Conservation (phyloP, 441 rosid species). For the Raphanus hybrid region DNA sequence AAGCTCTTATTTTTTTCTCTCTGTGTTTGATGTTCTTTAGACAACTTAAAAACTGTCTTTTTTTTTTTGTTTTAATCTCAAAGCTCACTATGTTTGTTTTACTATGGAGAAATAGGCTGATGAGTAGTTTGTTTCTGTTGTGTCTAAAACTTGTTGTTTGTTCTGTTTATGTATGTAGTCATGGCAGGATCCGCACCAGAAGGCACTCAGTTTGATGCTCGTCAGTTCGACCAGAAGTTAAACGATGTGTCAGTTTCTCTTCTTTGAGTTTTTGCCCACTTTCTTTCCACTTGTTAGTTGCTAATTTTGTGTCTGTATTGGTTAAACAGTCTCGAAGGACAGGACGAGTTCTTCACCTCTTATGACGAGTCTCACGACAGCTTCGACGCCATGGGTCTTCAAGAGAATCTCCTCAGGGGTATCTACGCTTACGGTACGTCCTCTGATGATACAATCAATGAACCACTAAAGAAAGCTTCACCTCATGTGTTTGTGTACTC, state of each 20-base stretch:
- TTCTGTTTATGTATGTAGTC: conserved; percentile 36
- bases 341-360: conserved; percentile 46
- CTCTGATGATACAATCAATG: no score
- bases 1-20: not conserved
- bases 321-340: conserved; percentile 40
- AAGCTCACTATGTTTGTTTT: not conserved
- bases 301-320: conserved; percentile 3
- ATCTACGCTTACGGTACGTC: conserved; percentile 51
- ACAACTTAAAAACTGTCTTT: not conserved
- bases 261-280: not conserved
- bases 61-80: not conserved
- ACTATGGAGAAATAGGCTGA: conserved; percentile 36
- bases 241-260: conserved; percentile 55
- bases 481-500: not conserved
- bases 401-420: conserved; percentile 56
- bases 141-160: not conserved
- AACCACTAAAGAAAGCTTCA: not conserved
- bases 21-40: not conserved
- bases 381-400: conserved; percentile 56
- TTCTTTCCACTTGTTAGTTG: not conserved
- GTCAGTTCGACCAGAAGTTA: conserved; percentile 61
- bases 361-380: conserved; percentile 51
- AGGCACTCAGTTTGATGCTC: conserved; percentile 58
- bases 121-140: conserved; percentile 22
- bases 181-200: conserved; percentile 63